These are phyloP conservation scores for Jatropha podagrica DNA, from an alignment of 441 rosid genomes.

Conservation along the genomic window DNA sequence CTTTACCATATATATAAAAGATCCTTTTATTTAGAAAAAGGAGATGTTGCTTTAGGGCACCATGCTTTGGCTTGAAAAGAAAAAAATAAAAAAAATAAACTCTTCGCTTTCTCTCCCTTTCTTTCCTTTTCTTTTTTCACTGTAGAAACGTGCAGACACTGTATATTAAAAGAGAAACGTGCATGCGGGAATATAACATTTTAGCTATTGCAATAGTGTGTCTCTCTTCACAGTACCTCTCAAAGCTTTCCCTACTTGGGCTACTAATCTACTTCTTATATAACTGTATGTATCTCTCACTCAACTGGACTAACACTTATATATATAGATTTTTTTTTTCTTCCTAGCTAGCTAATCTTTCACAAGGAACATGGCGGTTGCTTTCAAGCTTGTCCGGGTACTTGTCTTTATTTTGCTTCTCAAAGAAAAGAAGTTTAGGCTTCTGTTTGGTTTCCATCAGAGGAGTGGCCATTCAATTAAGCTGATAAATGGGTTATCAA, in stretches of 20 bases:
- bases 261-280: background rate
- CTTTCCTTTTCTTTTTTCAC: conserved; percentile 18
- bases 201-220: background rate
- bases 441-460: conserved; percentile 15
- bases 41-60: conserved; percentile 29
- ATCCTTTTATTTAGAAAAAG: background rate
- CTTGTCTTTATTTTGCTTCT: background rate
- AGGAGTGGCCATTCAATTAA: conserved; percentile 5
- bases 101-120: background rate
- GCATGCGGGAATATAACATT: conserved; percentile 43
- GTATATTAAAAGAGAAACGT: conserved; percentile 18
- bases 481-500: conserved; percentile 6
- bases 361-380: conserved; percentile 12
- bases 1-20: conserved; percentile 2
- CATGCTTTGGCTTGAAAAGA: conserved; percentile 27
- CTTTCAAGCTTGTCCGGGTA: conserved; percentile 3
- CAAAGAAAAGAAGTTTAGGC: conserved; percentile 4
- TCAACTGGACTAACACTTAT: background rate
- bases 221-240: background rate
- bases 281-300: too few species aligned
- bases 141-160: conserved; percentile 32
- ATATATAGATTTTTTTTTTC: background rate
- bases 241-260: background rate
- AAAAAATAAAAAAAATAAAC: background rate
- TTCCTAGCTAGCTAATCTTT: too few species aligned